Percentiles rank a stretch among this genome's conserved stretches.
These are phyloP conservation scores for Inonotus hispidus DNA, from an alignment of 1,284 basidiomycete species.

Conservation along the genomic window DNA sequence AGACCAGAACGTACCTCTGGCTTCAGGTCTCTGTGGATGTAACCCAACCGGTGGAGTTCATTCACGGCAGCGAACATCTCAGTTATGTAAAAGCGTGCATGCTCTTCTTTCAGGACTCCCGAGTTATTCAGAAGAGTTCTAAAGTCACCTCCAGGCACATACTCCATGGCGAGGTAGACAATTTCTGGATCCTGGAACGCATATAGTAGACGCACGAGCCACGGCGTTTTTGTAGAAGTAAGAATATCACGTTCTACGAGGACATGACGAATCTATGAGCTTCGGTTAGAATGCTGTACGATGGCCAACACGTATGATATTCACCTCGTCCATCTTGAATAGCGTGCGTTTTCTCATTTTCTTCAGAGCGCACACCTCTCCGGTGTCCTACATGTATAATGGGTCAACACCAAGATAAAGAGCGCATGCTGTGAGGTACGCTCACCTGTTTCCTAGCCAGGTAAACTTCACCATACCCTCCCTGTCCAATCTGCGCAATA, in stretches of 20 bases:
- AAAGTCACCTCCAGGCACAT: conserved; percentile 95
- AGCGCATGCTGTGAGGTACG: not conserved
- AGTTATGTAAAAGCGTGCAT: conserved; percentile 90
- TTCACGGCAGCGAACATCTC: conserved; percentile 94
- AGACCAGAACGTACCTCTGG: conserved; percentile 67
- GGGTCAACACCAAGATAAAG: not conserved
- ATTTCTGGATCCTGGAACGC: conserved; percentile 88
- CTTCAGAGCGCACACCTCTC: conserved; percentile 93
- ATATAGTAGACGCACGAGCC: conserved; percentile 89
- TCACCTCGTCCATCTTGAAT: conserved; percentile 94
- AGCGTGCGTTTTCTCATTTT: conserved; percentile 92
- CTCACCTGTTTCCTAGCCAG: conserved; percentile 73
- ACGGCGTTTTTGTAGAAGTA: conserved; percentile 92
- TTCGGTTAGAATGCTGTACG: not conserved
- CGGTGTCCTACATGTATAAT: conserved; percentile 52
- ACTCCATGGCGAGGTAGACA: conserved; percentile 98
- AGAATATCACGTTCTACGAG: conserved; percentile 96
- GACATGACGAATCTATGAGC: conserved; percentile 77
- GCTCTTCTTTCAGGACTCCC: conserved; percentile 92
- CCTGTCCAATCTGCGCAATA: conserved; percentile 95
- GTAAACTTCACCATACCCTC: conserved; percentile 94
- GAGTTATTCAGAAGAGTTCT: conserved; percentile 94
- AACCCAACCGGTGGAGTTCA: conserved; percentile 91
- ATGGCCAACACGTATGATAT: conserved; percentile 19
- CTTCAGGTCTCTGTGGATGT: conserved; percentile 97